Evolutionary conservation across 2,329 filamentous ascomycete species (phyloP).

Genomic region (Colletotrichum cereale): DNA sequence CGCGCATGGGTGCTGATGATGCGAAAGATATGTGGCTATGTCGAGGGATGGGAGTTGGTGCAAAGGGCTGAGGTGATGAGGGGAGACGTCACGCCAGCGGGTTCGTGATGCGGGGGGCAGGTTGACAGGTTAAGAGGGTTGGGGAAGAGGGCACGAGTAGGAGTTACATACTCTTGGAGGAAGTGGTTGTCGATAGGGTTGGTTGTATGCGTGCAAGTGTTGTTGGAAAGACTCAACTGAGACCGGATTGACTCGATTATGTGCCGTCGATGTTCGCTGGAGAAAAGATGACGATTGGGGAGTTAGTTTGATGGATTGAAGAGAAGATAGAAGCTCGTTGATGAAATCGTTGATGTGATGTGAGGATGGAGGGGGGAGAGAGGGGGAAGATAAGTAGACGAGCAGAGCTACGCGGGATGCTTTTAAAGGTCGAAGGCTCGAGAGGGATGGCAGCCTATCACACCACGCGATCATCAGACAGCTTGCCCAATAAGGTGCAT

Average conservation of each 20-base stretch:
- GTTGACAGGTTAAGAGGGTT: conserved; percentile 17
- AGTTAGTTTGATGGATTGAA: conserved; percentile 18
- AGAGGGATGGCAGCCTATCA: conserved; percentile 40
- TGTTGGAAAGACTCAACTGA: background rate
- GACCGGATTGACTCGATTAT: background rate
- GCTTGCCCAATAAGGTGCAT: conserved; percentile 34
- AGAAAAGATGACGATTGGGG: conserved; percentile 7
- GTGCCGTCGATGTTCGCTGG: conserved; percentile 10
- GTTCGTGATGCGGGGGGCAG: conserved; percentile 25
- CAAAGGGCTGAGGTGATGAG: conserved; percentile 4
- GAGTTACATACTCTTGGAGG: conserved; percentile 41
- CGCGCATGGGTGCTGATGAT: conserved; percentile 1
- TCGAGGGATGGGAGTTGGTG: background rate
- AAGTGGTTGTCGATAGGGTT: conserved; percentile 1
- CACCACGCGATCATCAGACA: conserved; percentile 41
- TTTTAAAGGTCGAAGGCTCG: conserved; percentile 37
- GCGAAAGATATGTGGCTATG: background rate
- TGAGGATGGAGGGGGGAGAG: conserved; percentile 18
- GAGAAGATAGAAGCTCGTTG: background rate
- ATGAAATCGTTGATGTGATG: conserved; percentile 29
- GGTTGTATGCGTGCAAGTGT: conserved; percentile 7
- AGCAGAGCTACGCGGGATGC: conserved; percentile 30
- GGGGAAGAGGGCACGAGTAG: background rate
- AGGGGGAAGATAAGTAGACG: conserved; percentile 30
- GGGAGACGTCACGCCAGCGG: conserved; percentile 27